Conservation (phyloP, 2,329 filamentous ascomycete species). For the Colletotrichum paranaense region DNA sequence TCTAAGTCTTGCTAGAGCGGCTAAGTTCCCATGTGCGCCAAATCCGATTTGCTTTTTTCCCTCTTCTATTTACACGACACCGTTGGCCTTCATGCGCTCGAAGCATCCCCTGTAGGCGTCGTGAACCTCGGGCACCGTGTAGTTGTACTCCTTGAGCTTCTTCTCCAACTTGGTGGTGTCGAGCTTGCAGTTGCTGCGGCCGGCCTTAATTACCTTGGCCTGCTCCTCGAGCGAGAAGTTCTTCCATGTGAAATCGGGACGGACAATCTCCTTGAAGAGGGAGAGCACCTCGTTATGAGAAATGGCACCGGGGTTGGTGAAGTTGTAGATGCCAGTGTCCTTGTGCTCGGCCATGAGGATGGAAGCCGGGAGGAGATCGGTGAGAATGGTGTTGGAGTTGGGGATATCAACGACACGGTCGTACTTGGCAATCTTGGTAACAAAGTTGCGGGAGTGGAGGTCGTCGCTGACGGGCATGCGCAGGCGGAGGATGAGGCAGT, state of each 20-base stretch:
- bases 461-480: constrained; percentile 78
- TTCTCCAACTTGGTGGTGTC: constrained; percentile 70
- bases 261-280: constrained; percentile 72
- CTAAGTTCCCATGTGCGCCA: constrained; percentile 1
- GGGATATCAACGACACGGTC: constrained; percentile 74
- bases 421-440: constrained; percentile 76
- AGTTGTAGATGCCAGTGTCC: constrained; percentile 75
- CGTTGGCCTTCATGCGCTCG: constrained; percentile 70
- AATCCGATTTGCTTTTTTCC: not conserved
- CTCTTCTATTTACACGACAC: constrained; percentile 55
- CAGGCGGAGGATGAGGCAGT: constrained; percentile 72
- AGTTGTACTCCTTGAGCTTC: constrained; percentile 70
- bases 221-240: constrained; percentile 76
- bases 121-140: constrained; percentile 70
- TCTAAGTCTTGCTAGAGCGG: not conserved
- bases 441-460: constrained; percentile 74
- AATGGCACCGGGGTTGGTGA: constrained; percentile 77
- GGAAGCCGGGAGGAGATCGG: constrained; percentile 71
- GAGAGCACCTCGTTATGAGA: constrained; percentile 76
- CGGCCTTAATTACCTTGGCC: constrained; percentile 74
- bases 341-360: constrained; percentile 70
- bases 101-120: constrained; percentile 72
- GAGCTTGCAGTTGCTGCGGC: constrained; percentile 73
- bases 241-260: constrained; percentile 70
- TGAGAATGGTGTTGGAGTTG: constrained; percentile 75